Evolutionary conservation across 2,329 filamentous ascomycete genomes (phyloP), one percentile per base, ranked within the genome.

Genomic region (Aspergillus aculeatus): DNA sequence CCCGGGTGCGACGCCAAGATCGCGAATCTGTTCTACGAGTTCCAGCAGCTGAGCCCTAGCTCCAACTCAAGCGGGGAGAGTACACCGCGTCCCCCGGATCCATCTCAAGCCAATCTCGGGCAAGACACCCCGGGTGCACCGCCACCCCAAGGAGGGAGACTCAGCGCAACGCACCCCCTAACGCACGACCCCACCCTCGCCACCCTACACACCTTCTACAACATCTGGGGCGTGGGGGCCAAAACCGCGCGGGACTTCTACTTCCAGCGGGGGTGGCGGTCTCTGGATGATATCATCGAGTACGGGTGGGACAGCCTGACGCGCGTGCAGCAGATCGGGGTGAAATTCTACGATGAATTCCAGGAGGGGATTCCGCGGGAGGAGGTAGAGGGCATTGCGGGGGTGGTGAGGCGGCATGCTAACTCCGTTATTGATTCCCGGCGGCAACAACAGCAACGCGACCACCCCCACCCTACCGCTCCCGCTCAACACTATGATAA

Each of bases 271-370:
- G 81, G 91, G 29, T 97, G 92, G 91, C 83, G 86, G 61, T 89
- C 95, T 61, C 80, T 96, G 0, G 92, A 97, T 68, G 93, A 98
- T 68, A 80, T 98, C 3, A 81, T 96, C 47, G 90, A 96, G 69
- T 84, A 87, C 68, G 92, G 90, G 11, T 98, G 94, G 94, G 73
- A 80, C 21, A 81, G 75, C 0, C 80, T 98, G 1, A 89, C 83
- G 0, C 86, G 92, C 12, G 89, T 91, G 1, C 94, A 97, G 74
- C 92, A 98, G 72, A 96, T 98, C 57, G 94, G 95, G 0, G 81
- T 97, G 49, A 98, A 98, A 72, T 97, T 88, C 76, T 96, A 96
- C 72, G 89, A 96, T 35, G 94, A 98, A 64, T 90, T 99, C 57
- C 78, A 84, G 50, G 75, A 82, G 16, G 86, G 84, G 14, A 91